Percentiles rank a stretch among this genome's conserved stretches.
Conservation (phyloP, 2,329 filamentous ascomycete species). For the Ceratocystis cubensis region DNA sequence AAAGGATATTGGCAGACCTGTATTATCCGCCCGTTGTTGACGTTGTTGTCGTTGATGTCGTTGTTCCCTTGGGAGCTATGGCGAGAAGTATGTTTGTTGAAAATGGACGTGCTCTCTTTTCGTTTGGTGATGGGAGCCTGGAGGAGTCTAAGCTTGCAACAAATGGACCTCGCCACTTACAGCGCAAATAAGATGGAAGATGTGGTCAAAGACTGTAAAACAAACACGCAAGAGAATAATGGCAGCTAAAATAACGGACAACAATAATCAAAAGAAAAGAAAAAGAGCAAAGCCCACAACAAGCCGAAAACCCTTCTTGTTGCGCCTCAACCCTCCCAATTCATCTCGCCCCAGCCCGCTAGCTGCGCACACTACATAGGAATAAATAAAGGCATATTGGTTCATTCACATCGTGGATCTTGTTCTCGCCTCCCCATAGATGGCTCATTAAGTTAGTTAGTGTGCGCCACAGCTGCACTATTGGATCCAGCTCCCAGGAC, state of each 20-base stretch:
- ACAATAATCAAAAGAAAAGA: neutral
- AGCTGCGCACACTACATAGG: neutral
- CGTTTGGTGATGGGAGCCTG: neutral
- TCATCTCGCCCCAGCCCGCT: neutral
- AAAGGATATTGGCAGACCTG: neutral
- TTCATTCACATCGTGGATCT: slow-evolving; percentile 2
- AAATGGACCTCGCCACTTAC: neutral
- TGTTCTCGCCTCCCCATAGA: neutral
- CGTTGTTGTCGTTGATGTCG: neutral
- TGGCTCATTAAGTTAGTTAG: neutral
- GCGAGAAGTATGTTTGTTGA: neutral
- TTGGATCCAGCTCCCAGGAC: slow-evolving; percentile 6
- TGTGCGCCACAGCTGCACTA: slow-evolving; percentile 5
- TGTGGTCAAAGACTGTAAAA: neutral
- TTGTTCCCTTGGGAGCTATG: neutral
- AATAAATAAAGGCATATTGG: no score
- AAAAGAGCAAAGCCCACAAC: neutral
- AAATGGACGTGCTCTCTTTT: neutral
- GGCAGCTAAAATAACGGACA: neutral
- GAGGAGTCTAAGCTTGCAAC: neutral
- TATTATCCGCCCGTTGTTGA: no score
- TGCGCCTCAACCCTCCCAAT: neutral
- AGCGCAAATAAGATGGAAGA: neutral
- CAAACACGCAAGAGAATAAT: neutral
- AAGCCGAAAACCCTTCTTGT: neutral